A percentile compares a stretch with the other conserved stretches of the same genome.
These are phyloP conservation scores for Forsythia viridissima DNA, from an alignment of 257 asterid species.

Conservation along the genomic window DNA sequence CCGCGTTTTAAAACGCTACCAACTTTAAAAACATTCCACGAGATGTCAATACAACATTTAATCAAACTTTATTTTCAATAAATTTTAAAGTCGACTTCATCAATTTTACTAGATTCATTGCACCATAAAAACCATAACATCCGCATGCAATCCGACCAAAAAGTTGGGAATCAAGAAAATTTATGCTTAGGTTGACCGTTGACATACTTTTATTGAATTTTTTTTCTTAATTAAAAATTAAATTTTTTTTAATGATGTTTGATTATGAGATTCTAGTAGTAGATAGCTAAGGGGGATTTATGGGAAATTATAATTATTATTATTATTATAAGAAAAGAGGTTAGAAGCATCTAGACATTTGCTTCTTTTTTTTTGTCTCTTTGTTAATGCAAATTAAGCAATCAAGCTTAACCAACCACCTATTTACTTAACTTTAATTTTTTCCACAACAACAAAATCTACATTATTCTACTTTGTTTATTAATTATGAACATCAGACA, in stretches of 20 bases:
- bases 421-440: not conserved
- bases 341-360: slow-evolving; percentile 21
- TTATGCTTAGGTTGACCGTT: slow-evolving; percentile 3
- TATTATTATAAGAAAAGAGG: slow-evolving; percentile 22
- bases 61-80: not conserved
- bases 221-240: slow-evolving; percentile 11
- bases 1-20: not conserved
- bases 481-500: not conserved
- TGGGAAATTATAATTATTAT: slow-evolving; percentile 4
- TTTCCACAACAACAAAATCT: slow-evolving; percentile 3
- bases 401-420: slow-evolving; percentile 31
- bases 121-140: not conserved
- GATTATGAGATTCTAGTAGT: slow-evolving; percentile 14
- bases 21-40: slow-evolving; percentile 19
- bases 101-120: not conserved
- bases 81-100: not conserved
- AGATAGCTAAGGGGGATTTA: slow-evolving; percentile 1
- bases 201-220: slow-evolving; percentile 11
- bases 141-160: slow-evolving; percentile 22
- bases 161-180: slow-evolving; percentile 17
- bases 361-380: slow-evolving; percentile 23
- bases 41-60: not conserved
- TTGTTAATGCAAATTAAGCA: slow-evolving; percentile 18
- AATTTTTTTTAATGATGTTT: not conserved
- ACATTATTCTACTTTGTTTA: not conserved